phyloP scores from a whole-genome alignment of 1,284 basidiomycete species.

The Ceratobasidium sp. region DNA sequence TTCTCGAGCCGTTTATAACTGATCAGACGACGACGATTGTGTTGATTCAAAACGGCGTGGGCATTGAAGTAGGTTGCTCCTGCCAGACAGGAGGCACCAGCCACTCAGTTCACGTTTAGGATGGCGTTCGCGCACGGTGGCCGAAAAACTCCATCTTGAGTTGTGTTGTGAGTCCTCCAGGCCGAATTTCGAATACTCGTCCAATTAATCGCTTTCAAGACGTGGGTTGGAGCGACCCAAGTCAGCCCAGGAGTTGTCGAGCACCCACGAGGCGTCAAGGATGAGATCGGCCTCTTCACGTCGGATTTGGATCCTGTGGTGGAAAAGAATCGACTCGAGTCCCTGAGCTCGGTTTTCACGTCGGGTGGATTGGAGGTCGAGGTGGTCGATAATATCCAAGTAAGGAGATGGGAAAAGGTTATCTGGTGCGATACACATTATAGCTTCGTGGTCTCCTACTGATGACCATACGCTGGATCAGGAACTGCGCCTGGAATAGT shows the following conservation, averaged over 20 bases:
- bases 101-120: not conserved
- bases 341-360: not conserved
- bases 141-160: constrained; percentile 41
- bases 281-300: constrained; percentile 30
- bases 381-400: constrained; percentile 27
- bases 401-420: constrained; percentile 38
- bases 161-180: constrained; percentile 27
- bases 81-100: too few relatives aligned
- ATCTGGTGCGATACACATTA: constrained; percentile 23
- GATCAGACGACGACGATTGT: constrained; percentile 32
- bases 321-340: constrained; percentile 9
- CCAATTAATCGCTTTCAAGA: constrained; percentile 1
- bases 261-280: constrained; percentile 20
- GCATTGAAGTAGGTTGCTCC: constrained; percentile 33
- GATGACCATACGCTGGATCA: not conserved
- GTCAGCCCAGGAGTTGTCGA: constrained; percentile 34
- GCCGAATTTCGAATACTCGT: not conserved
- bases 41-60: constrained; percentile 41
- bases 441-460: not conserved
- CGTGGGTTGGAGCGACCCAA: constrained; percentile 35
- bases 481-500: constrained; percentile 43
- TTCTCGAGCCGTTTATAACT: constrained; percentile 41
- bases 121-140: constrained; percentile 38
- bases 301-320: constrained; percentile 1
- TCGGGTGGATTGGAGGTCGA: constrained; percentile 38